phyloP scores from a whole-genome alignment of 2,329 filamentous ascomycete species.

The Rhytidhysteron rufulum region DNA sequence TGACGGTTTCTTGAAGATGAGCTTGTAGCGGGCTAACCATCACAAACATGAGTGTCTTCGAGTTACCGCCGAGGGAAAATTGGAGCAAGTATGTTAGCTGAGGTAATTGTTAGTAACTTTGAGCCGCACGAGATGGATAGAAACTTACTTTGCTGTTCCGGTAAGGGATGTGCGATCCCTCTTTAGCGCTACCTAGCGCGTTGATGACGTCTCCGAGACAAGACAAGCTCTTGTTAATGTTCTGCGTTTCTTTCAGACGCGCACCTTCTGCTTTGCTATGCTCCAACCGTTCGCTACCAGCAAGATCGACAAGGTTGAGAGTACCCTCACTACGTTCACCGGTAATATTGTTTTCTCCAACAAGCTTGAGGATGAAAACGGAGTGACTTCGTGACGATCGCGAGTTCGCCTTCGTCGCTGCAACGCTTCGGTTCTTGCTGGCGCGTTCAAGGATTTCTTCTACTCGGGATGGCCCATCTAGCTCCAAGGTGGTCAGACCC shows the following conservation, averaged over 20 bases:
- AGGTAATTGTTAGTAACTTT: background rate
- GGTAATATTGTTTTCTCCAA: constrained; percentile 66
- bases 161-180: constrained; percentile 80
- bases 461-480: constrained; percentile 77
- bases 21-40: constrained; percentile 92
- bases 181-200: constrained; percentile 78
- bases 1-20: constrained; percentile 88
- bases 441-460: constrained; percentile 77
- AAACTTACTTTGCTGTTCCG: constrained; percentile 78
- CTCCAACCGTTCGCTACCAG: constrained; percentile 86
- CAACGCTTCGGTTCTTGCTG: constrained; percentile 82
- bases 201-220: constrained; percentile 93
- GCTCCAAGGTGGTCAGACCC: constrained; percentile 70
- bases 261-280: constrained; percentile 84
- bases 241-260: constrained; percentile 88
- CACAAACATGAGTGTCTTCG: constrained; percentile 98
- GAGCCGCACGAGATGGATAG: constrained; percentile 12
- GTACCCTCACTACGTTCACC: constrained; percentile 87
- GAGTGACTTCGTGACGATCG: constrained; percentile 91
- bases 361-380: constrained; percentile 80
- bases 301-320: constrained; percentile 91
- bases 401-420: constrained; percentile 96
- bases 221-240: constrained; percentile 92
- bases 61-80: constrained; percentile 91
- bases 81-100: constrained; percentile 88